phyloP scores from a whole-genome alignment of 1,139 yeast genomes.

The Kurtzmaniella quercitrusa region DNA sequence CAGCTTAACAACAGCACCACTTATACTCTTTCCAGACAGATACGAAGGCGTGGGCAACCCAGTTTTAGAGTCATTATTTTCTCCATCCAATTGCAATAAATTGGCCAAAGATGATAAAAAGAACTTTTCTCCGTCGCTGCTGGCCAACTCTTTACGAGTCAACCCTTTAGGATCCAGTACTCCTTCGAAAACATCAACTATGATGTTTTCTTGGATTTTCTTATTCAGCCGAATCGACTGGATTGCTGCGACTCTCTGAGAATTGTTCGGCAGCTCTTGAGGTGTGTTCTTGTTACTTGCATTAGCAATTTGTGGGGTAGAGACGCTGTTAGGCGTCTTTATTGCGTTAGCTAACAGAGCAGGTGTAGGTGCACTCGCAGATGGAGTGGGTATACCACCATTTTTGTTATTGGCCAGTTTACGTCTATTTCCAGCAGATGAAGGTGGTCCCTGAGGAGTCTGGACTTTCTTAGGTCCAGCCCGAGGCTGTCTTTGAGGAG shows the following conservation, averaged over 20 bases:
- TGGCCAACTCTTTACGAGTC: conserved; percentile 44
- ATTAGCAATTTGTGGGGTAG: conserved; percentile 38
- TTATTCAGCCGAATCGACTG: conserved; percentile 9
- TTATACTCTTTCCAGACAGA: conserved; percentile 19
- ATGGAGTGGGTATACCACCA: conserved; percentile 29
- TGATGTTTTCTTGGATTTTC: conserved; percentile 6
- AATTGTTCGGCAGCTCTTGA: conserved; percentile 33
- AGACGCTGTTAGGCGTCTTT: conserved; percentile 43
- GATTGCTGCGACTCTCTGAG: conserved; percentile 8
- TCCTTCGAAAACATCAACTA: conserved; percentile 21
- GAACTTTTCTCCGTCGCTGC: conserved; percentile 44
- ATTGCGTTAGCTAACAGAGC: conserved; percentile 37
- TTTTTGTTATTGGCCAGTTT: conserved; percentile 2
- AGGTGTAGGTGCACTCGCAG: conserved; percentile 38
- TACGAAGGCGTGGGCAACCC: conserved; percentile 33
- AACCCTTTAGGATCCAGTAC: conserved; percentile 30
- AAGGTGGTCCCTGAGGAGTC: conserved; percentile 12
- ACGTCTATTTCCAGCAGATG: conserved; percentile 13
- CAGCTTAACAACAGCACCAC: conserved; percentile 17
- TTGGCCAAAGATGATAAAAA: conserved; percentile 51
- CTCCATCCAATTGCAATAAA: conserved; percentile 37
- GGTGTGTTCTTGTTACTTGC: conserved; percentile 44
- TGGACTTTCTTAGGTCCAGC: conserved; percentile 11
- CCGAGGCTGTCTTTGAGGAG: conserved; percentile 9
- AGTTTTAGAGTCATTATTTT: conserved; percentile 8